phyloP scores from a whole-genome alignment of 495 filamentous ascomycete species.

The Hyaloscypha bicolor region DNA sequence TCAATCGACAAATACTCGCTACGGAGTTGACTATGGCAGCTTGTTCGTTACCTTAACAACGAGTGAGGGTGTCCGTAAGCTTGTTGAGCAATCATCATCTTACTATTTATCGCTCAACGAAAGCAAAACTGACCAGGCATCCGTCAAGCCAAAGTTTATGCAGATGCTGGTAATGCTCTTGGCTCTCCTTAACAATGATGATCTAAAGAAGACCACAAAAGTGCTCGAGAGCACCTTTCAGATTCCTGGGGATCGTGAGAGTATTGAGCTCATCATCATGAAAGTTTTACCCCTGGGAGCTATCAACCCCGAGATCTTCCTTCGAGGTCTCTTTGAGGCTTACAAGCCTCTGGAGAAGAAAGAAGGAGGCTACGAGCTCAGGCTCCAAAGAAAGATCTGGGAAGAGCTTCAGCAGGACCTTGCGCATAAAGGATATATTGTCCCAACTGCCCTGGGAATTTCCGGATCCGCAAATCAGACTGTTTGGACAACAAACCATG shows the following conservation, averaged over 20 bases:
- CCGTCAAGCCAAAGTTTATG: conserved; percentile 40
- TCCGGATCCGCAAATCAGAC: neutral
- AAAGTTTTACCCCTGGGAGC: conserved; percentile 31
- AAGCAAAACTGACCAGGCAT: conserved; percentile 26
- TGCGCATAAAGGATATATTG: conserved; percentile 8
- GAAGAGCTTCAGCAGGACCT: conserved; percentile 11
- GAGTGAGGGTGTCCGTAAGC: conserved; percentile 40
- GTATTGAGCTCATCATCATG: conserved; percentile 36
- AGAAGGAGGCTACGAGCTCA: conserved; percentile 3
- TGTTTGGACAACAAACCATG: conserved; percentile 2
- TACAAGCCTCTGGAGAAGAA: conserved; percentile 6
- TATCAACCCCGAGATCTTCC: conserved; percentile 41
- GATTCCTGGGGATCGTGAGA: conserved; percentile 34
- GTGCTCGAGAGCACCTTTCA: conserved; percentile 40
- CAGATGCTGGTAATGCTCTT: conserved; percentile 43
- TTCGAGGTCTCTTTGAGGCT: neutral
- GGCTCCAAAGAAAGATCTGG: conserved; percentile 6
- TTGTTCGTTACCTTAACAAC: conserved; percentile 41
- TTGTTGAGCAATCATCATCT: conserved; percentile 37
- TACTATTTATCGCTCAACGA: conserved; percentile 41
- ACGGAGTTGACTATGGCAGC: conserved; percentile 37
- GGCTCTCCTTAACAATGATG: conserved; percentile 39
- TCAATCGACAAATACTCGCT: conserved; percentile 40
- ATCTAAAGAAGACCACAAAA: conserved; percentile 34
- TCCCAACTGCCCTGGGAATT: neutral